phyloP scores from a whole-genome alignment of 768 basidiomycete genomes.

The Boletellus sp. region DNA sequence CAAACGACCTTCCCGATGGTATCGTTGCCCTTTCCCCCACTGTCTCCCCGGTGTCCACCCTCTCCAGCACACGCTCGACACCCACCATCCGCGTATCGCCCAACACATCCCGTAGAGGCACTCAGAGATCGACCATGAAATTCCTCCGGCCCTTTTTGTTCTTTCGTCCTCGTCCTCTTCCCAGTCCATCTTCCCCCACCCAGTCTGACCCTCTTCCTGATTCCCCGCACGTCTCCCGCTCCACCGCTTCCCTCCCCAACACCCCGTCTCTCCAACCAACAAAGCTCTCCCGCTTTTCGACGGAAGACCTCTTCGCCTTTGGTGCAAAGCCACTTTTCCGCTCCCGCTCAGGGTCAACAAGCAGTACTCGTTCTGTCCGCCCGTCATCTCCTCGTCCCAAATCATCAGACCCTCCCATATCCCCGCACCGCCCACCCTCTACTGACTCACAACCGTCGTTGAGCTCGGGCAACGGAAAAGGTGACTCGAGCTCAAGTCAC shows the following conservation, averaged over 20 bases:
- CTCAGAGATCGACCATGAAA: constrained; percentile 11
- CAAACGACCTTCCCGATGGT: constrained; percentile 3
- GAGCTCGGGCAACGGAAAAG: not conserved
- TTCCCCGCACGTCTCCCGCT: constrained; percentile 7
- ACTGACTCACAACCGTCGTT: constrained; percentile 10
- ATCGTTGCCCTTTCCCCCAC: constrained; percentile 15
- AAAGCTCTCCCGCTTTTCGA: constrained; percentile 18
- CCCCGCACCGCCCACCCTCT: constrained; percentile 20
- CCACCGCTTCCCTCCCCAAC: constrained; percentile 12
- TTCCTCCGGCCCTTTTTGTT: constrained; percentile 21
- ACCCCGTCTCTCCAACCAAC: constrained; percentile 9
- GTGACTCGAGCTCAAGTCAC: constrained; percentile 2
- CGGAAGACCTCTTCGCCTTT: constrained; percentile 31
- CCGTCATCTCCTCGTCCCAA: constrained; percentile 18
- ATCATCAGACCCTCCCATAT: constrained; percentile 1
- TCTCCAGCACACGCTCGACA: constrained; percentile 20
- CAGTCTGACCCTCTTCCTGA: constrained; percentile 11
- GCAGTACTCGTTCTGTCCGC: not conserved
- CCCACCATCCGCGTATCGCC: constrained; percentile 18
- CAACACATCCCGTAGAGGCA: not conserved
- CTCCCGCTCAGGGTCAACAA: constrained; percentile 16
- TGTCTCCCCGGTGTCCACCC: constrained; percentile 18
- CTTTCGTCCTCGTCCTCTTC: constrained; percentile 16
- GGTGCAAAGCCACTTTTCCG: constrained; percentile 32
- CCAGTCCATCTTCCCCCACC: constrained; percentile 5